Evolutionary conservation across 768 basidiomycete genomes (phyloP).

Genomic region (Amanita jacksonii): DNA sequence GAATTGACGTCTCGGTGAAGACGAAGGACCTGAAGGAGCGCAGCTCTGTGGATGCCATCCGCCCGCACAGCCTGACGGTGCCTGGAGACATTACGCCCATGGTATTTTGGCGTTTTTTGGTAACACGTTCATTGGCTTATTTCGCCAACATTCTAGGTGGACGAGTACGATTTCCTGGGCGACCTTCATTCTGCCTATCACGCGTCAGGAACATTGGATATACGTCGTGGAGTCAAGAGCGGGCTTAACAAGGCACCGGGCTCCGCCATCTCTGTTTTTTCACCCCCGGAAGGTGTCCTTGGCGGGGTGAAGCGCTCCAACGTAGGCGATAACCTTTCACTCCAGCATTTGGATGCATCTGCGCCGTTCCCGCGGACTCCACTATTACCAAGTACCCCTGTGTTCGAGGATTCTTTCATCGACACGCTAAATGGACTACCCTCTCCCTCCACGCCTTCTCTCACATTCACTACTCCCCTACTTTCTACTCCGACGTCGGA

Average conservation of each 20-base stretch:
- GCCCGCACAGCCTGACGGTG: not conserved
- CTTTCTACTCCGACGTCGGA: not conserved
- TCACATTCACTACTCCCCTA: not conserved
- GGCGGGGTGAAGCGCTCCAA: too few species aligned
- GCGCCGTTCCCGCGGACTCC: not conserved
- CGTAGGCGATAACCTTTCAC: too few species aligned
- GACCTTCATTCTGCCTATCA: not conserved
- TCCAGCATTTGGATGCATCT: too few species aligned
- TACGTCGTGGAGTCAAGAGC: not conserved
- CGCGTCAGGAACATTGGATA: not conserved
- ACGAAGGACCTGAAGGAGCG: not conserved
- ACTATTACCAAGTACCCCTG: not conserved
- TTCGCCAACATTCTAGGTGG: too few species aligned
- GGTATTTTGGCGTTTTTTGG: too few species aligned
- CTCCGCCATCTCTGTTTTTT: too few species aligned
- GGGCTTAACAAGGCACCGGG: not conserved
- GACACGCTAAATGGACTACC: not conserved
- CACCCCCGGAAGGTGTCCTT: too few species aligned
- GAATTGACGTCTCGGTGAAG: slow-evolving; percentile 1
- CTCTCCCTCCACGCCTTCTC: not conserved
- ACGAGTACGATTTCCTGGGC: not conserved
- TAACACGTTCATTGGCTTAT: too few species aligned
- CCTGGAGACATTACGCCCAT: too few species aligned
- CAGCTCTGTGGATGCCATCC: slow-evolving; percentile 1
- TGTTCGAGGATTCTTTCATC: not conserved